Conservation (phyloP, 345 rosid genomes). For the Psidium guajava region DNA sequence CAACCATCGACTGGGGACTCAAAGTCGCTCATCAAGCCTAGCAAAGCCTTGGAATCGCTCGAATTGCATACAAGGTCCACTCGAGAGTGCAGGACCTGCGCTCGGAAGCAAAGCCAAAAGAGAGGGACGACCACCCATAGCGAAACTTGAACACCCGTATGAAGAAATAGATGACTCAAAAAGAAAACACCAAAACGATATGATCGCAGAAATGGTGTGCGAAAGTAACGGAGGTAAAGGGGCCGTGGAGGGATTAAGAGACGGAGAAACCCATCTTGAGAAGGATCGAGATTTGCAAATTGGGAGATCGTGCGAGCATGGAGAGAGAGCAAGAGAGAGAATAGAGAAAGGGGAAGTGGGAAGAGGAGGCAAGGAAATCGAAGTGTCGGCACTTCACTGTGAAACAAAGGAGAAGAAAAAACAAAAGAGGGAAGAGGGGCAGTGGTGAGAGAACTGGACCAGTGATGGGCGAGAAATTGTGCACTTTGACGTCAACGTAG, state of each 20-base stretch:
- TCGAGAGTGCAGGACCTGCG: slow-evolving; percentile 21
- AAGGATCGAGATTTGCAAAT: background rate
- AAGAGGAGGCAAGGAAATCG: background rate
- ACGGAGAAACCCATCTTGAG: background rate
- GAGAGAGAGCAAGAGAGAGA: background rate
- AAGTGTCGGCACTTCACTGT: background rate
- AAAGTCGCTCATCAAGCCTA: slow-evolving; percentile 23
- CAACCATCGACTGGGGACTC: slow-evolving; percentile 17
- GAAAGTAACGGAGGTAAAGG: background rate
- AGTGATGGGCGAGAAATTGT: background rate
- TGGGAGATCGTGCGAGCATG: background rate
- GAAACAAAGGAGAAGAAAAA: background rate
- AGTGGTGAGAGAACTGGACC: background rate
- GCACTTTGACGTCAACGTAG: background rate
- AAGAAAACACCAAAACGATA: background rate
- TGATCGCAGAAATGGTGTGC: background rate
- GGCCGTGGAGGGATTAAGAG: background rate
- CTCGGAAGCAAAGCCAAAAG: slow-evolving; percentile 15
- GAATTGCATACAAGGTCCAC: slow-evolving; percentile 24
- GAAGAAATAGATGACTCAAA: background rate
- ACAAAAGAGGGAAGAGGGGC: background rate
- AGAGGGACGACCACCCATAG: slow-evolving; percentile 18
- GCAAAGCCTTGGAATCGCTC: slow-evolving; percentile 37
- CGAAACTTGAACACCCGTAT: slow-evolving; percentile 32
- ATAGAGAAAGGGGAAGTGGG: no score